A percentile compares a stretch with the other conserved stretches of the same genome.
phyloP scores from a whole-genome alignment of 768 basidiomycete genomes.

The Lentinula sp. region DNA sequence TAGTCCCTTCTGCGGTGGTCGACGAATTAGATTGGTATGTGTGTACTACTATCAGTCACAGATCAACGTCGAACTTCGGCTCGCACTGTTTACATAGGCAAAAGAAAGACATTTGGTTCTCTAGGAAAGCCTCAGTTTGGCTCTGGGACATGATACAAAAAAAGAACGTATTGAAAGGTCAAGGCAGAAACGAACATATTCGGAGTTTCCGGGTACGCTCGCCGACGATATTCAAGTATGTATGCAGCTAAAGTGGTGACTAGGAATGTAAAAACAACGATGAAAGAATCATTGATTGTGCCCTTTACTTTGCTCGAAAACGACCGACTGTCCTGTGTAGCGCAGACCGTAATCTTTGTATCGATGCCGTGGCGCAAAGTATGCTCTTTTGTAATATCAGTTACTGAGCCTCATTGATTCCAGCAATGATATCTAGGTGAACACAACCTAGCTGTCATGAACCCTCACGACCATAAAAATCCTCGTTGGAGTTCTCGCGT shows the following conservation, averaged over 20 bases:
- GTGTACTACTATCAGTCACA: not conserved
- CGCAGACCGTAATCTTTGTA: slow-evolving; percentile 61
- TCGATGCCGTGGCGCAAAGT: slow-evolving; percentile 45
- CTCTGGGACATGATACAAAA: slow-evolving; percentile 56
- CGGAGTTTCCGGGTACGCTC: slow-evolving; percentile 49
- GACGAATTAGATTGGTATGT: slow-evolving; percentile 71
- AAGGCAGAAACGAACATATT: slow-evolving; percentile 65
- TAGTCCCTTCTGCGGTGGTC: slow-evolving; percentile 73
- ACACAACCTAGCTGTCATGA: not conserved
- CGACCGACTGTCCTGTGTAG: slow-evolving; percentile 56
- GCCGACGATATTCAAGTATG: slow-evolving; percentile 17
- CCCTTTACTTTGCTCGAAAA: slow-evolving; percentile 45
- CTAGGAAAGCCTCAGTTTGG: slow-evolving; percentile 67
- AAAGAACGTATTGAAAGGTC: slow-evolving; percentile 49
- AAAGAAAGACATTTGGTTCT: slow-evolving; percentile 53
- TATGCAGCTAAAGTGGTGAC: not conserved
- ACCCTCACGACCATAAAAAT: not conserved
- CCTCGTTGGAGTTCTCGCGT: not conserved
- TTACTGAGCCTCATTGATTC: not conserved
- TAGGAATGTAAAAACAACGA: slow-evolving; percentile 45
- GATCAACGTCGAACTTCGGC: not conserved
- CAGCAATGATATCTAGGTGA: not conserved
- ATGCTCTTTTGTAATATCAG: slow-evolving; percentile 11
- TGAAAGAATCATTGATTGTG: slow-evolving; percentile 70
- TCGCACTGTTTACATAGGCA: slow-evolving; percentile 24